These are phyloP conservation scores for Suzukiozyma palmioleophila DNA, from an alignment of 1,139 yeast species.

Conservation along the genomic window DNA sequence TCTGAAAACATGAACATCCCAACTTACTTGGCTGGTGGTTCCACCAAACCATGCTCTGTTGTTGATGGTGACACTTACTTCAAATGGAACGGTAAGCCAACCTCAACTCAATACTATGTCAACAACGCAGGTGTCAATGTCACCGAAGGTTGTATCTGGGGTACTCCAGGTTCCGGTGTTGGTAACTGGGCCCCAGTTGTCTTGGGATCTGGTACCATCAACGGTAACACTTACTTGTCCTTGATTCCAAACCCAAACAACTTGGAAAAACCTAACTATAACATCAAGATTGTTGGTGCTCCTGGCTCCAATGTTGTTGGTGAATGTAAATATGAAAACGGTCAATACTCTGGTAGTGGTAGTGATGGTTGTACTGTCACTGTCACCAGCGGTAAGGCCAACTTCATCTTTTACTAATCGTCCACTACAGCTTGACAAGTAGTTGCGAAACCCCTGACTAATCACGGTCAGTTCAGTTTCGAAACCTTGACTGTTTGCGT, in stretches of 20 bases:
- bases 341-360: constrained; percentile 65
- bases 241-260: constrained; percentile 96
- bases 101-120: constrained; percentile 95
- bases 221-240: constrained; percentile 80
- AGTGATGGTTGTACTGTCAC: constrained; percentile 75
- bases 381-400: constrained; percentile 61
- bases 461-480: not conserved
- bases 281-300: constrained; percentile 75
- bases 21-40: constrained; percentile 72
- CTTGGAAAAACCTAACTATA: constrained; percentile 70
- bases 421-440: not conserved
- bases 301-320: constrained; percentile 65
- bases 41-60: constrained; percentile 62
- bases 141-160: constrained; percentile 94
- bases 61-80: constrained; percentile 76
- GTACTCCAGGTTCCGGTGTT: constrained; percentile 67
- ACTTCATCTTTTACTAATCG: constrained; percentile 52
- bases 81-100: constrained; percentile 75
- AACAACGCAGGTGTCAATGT: constrained; percentile 91
- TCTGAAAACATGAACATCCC: constrained; percentile 97
- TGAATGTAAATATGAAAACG: constrained; percentile 75
- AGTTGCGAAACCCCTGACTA: constrained; percentile 1
- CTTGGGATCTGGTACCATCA: constrained; percentile 85
- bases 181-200: constrained; percentile 99
- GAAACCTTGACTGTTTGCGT: not conserved